A percentile compares a stretch with the other conserved stretches of the same genome.
These are phyloP conservation scores for Fraxinus ornus DNA, from an alignment of 305 asterid species.

Conservation along the genomic window DNA sequence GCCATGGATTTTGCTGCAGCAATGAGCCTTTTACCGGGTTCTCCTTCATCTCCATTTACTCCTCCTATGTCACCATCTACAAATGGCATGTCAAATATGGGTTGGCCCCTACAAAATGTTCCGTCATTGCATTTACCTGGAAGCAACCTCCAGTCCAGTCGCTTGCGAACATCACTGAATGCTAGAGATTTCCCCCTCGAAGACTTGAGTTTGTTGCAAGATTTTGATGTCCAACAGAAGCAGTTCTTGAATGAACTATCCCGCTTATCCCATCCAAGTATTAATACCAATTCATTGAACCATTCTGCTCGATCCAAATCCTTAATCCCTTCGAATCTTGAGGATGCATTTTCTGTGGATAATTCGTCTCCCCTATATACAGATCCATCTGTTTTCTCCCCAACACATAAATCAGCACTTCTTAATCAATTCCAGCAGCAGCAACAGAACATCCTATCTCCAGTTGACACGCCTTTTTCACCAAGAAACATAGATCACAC, in stretches of 20 bases:
- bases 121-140: constrained; percentile 74
- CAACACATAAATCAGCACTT: constrained; percentile 59
- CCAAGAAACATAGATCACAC: constrained; percentile 61
- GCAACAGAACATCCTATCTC: constrained; percentile 66
- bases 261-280: constrained; percentile 34
- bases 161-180: constrained; percentile 72
- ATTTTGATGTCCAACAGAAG: constrained; percentile 52
- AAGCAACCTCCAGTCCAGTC: constrained; percentile 67
- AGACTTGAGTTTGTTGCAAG: constrained; percentile 41
- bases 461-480: constrained; percentile 53
- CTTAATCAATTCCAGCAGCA: constrained; percentile 79
- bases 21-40: constrained; percentile 60
- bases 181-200: constrained; percentile 63
- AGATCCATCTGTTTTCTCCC: constrained; percentile 61
- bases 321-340: constrained; percentile 66
- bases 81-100: constrained; percentile 48
- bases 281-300: constrained; percentile 39
- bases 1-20: constrained; percentile 62
- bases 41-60: constrained; percentile 64
- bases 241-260: constrained; percentile 53
- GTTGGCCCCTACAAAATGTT: constrained; percentile 69
- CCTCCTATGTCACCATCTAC: constrained; percentile 75
- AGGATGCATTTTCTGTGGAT: constrained; percentile 69
- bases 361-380: constrained; percentile 66
- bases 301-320: constrained; percentile 51